Conservation (phyloP, 2,329 filamentous ascomycete genomes). For the Cladophialophora psammophila region DNA sequence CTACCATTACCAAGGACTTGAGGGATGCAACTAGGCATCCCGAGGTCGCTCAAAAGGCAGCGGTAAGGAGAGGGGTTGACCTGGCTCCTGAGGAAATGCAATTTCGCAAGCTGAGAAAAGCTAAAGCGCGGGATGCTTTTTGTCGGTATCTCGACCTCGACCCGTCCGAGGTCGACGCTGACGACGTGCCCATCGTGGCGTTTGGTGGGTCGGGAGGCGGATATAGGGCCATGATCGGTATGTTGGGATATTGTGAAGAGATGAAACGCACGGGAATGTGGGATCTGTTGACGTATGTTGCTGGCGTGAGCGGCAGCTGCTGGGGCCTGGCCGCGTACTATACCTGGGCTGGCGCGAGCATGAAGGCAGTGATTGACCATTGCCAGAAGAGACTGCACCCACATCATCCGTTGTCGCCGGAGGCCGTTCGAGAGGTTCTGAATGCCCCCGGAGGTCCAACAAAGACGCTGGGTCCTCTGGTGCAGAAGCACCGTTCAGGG, state of each 20-base stretch:
- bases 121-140: conserved; percentile 22
- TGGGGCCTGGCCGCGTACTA: conserved; percentile 34
- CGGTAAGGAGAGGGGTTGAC: conserved; percentile 24
- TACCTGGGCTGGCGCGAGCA: conserved; percentile 28
- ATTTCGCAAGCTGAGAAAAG: conserved; percentile 23
- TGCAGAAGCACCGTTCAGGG: conserved; percentile 29
- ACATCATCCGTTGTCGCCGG: conserved; percentile 29
- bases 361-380: conserved; percentile 29
- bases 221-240: conserved; percentile 30
- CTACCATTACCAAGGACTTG: conserved; percentile 26
- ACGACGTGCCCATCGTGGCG: conserved; percentile 31
- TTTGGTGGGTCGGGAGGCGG: conserved; percentile 31
- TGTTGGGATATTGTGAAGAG: conserved; percentile 29
- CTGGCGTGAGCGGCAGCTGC: conserved; percentile 30
- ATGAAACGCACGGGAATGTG: conserved; percentile 31
- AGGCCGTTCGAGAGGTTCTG: conserved; percentile 29
- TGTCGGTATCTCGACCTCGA: conserved; percentile 29
- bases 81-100: conserved; percentile 20
- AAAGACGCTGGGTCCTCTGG: conserved; percentile 27
- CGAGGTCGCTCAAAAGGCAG: conserved; percentile 21
- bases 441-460: conserved; percentile 26
- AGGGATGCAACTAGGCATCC: conserved; percentile 25
- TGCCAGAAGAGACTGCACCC: conserved; percentile 28
- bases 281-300: conserved; percentile 31
- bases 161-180: conserved; percentile 22